A percentile compares a stretch with the other conserved stretches of the same genome.
These are phyloP conservation scores for Luffa aegyptiaca DNA, from an alignment of 306 rosid species.

Conservation along the genomic window DNA sequence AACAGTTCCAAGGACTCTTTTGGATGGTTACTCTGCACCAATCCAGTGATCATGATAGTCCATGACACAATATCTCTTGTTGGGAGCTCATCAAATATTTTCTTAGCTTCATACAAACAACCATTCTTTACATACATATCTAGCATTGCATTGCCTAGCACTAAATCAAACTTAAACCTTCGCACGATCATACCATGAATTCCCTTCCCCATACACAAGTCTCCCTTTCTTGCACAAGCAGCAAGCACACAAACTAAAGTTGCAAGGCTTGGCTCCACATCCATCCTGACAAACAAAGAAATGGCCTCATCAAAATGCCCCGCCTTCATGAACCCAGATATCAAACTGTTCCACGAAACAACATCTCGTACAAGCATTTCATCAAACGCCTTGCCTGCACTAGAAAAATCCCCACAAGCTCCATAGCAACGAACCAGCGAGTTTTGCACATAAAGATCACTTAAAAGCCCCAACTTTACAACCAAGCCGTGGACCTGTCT, in stretches of 20 bases:
- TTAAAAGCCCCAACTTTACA: slow-evolving; percentile 35
- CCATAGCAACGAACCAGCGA: slow-evolving; percentile 41
- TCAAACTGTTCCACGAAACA: slow-evolving; percentile 74
- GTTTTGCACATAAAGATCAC: slow-evolving; percentile 53
- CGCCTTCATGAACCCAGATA: slow-evolving; percentile 50
- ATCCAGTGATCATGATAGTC: slow-evolving; percentile 63
- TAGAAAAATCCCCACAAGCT: slow-evolving; percentile 38
- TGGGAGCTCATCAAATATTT: slow-evolving; percentile 42
- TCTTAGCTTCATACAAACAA: slow-evolving; percentile 44
- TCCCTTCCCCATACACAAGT: slow-evolving; percentile 45
- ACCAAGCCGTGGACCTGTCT: slow-evolving; percentile 46
- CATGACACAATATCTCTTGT: slow-evolving; percentile 61
- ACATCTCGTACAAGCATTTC: slow-evolving; percentile 69
- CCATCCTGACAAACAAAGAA: slow-evolving; percentile 28
- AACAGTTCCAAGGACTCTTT: slow-evolving; percentile 56
- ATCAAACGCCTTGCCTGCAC: slow-evolving; percentile 54
- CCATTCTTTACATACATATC: slow-evolving; percentile 69
- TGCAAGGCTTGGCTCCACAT: slow-evolving; percentile 57
- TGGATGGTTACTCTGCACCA: slow-evolving; percentile 49
- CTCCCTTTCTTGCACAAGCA: slow-evolving; percentile 51
- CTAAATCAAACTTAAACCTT: slow-evolving; percentile 22
- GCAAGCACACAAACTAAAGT: slow-evolving; percentile 49
- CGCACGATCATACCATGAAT: slow-evolving; percentile 57
- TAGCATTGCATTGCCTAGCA: slow-evolving; percentile 50
- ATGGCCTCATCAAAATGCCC: slow-evolving; percentile 43